Percentiles rank a stretch among this genome's conserved stretches.
Conservation (phyloP, 371 early-diverging fungal genomes). For the Apophysomyces elegans region DNA sequence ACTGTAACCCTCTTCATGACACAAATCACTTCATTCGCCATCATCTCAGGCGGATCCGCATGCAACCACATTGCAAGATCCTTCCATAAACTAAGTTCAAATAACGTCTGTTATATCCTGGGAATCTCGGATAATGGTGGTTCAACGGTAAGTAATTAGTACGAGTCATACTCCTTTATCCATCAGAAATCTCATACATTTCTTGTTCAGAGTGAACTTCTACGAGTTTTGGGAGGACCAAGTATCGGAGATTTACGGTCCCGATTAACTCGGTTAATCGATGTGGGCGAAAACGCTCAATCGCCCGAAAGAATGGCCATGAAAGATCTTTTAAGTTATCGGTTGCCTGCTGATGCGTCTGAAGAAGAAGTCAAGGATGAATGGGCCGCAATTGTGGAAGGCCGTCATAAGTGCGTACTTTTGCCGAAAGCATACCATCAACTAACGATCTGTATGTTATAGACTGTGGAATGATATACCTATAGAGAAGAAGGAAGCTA, state of each 20-base stretch:
- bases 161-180: neutral
- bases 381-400: slow-evolving; percentile 70
- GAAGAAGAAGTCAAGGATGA: slow-evolving; percentile 56
- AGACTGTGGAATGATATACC: slow-evolving; percentile 65
- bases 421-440: neutral
- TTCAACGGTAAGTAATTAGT: slow-evolving; percentile 33
- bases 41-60: slow-evolving; percentile 71
- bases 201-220: slow-evolving; percentile 50
- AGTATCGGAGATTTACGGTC: slow-evolving; percentile 73
- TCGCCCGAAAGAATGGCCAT: slow-evolving; percentile 53
- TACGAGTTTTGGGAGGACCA: slow-evolving; percentile 70
- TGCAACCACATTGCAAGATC: slow-evolving; percentile 56
- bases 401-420: slow-evolving; percentile 56
- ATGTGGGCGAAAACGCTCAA: slow-evolving; percentile 26
- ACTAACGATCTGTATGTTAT: slow-evolving; percentile 4
- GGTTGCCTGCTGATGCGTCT: slow-evolving; percentile 57
- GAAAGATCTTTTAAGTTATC: slow-evolving; percentile 64
- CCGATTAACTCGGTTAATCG: slow-evolving; percentile 60
- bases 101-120: slow-evolving; percentile 60
- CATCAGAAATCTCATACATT: neutral
- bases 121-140: slow-evolving; percentile 69
- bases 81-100: slow-evolving; percentile 44
- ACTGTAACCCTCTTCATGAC: neutral
- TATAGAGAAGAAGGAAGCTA: slow-evolving; percentile 65
- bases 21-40: slow-evolving; percentile 34